phyloP scores from a whole-genome alignment of 176 grass and related monocot genomes.

The Themeda triandra region DNA sequence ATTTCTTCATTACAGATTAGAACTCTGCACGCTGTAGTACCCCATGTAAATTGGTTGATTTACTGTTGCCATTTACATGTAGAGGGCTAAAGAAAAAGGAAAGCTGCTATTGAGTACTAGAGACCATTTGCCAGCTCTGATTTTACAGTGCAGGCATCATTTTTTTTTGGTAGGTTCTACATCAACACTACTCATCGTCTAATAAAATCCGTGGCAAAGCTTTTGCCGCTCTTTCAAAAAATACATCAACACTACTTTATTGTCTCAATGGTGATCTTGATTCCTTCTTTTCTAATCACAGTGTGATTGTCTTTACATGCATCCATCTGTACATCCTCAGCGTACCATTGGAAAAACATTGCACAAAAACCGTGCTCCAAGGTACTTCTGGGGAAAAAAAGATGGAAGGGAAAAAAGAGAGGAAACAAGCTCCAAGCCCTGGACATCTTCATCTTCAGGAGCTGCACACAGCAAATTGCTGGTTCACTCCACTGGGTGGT shows the following conservation, averaged over 20 bases:
- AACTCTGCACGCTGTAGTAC: neutral
- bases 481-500: conserved; percentile 8
- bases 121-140: too few relatives aligned
- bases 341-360: conserved; percentile 37
- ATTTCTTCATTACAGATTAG: neutral
- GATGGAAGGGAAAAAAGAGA: neutral
- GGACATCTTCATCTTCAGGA: conserved; percentile 24
- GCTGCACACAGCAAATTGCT: conserved; percentile 36
- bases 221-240: too few relatives aligned
- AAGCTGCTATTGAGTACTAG: neutral
- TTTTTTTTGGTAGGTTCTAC: neutral
- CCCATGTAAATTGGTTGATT: neutral
- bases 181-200: neutral
- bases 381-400: conserved; percentile 30
- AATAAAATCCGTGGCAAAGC: too few relatives aligned
- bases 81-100: neutral
- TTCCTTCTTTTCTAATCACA: conserved; percentile 34
- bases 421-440: neutral
- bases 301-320: conserved; percentile 39
- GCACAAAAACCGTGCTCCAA: conserved; percentile 49
- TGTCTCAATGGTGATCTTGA: conserved; percentile 14
- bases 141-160: neutral
- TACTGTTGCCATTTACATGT: neutral
- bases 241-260: neutral
- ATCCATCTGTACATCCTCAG: conserved; percentile 32